Evolutionary conservation across 495 filamentous ascomycete genomes (phyloP), one percentile per base, ranked within the genome.

Genomic region (Saxophila tyrrhenica): DNA sequence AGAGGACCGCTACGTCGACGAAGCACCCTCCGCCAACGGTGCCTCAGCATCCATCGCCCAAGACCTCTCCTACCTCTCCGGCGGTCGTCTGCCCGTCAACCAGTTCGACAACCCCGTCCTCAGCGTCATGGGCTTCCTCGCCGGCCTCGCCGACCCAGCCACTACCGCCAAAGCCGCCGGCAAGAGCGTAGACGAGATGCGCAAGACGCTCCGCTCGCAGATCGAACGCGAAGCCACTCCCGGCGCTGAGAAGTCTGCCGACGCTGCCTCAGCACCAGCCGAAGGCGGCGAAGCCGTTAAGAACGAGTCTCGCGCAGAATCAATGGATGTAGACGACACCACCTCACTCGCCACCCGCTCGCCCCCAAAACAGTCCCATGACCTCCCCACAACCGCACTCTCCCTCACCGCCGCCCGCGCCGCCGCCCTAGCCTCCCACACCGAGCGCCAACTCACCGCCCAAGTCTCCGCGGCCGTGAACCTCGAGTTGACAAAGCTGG

Each of bases 81-180:
- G 73, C 53, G 87, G 88, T 25, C 79, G 87, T 38, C 77, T 92
- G 9, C 92, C 92, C 0, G 87, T 97, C 70, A 85, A 75, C 61
- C 85, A 91, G 62, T 79, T 82, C 1, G 94, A 98, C 64, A 98
- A 97, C 71, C 89, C 92, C 1, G 87, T 96, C 46, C 82, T 98
- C 74, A 94, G 87, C 25, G 92, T 97, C 22, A 83, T 98, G 38
- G 85, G 86, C 50, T 97, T 95, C 73, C 76, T 97, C 1, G 90
- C 89, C 42, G 81, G 85, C 56, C 84, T 96, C 55, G 84, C 87
- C 0, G 89, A 95, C 60, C 89, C 90, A 1, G 78, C 82, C 50
- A 85, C 90, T 52, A 88, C 91, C 13, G 90, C 91, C 0, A 89
- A 89, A 0, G 88, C 91, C 0, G 89, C 90, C 7, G 86, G 84